These are phyloP conservation scores for Phytopythium boreale DNA, from an alignment of 352 stramenopile species.

Conservation along the genomic window DNA sequence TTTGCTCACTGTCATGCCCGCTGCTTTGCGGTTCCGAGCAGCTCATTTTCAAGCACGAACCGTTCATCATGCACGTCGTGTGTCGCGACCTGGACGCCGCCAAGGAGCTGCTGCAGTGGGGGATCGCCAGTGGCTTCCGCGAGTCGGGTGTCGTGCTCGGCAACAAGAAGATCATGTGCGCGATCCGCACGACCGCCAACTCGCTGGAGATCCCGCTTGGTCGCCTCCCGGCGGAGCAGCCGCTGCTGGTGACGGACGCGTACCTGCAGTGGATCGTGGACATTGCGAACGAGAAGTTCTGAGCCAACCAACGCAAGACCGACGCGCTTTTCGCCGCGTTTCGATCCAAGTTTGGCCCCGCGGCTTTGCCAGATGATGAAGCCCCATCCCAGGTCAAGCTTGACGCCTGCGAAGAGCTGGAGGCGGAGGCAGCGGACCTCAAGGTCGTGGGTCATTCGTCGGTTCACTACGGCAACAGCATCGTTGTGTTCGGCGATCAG, in stretches of 20 bases:
- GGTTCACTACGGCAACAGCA: conserved; percentile 33
- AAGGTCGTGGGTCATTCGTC: conserved; percentile 66
- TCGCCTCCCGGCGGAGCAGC: conserved; percentile 16
- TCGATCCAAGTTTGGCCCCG: conserved; percentile 35
- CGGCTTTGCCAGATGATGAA: too few species aligned
- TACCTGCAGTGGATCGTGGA: conserved; percentile 78
- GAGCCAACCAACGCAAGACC: conserved; percentile 69
- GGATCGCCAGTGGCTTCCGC: conserved; percentile 77
- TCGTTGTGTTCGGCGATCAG: conserved; percentile 75
- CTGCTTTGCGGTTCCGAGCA: conserved; percentile 5
- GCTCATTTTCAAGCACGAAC: conserved; percentile 89
- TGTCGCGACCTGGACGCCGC: conserved; percentile 77
- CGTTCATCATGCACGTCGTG: conserved; percentile 92
- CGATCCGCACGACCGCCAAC: conserved; percentile 87
- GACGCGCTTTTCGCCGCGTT: conserved; percentile 68
- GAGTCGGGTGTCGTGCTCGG: conserved; percentile 88
- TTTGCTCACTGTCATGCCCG: too few species aligned
- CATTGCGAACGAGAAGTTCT: conserved; percentile 85
- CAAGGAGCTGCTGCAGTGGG: conserved; percentile 81
- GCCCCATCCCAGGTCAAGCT: conserved; percentile 13
- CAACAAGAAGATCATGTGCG: conserved; percentile 89
- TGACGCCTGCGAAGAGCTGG: conserved; percentile 19
- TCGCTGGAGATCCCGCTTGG: conserved; percentile 86
- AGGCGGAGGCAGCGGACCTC: conserved; percentile 20
- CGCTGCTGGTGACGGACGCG: conserved; percentile 59